Conservation (phyloP, 768 basidiomycete genomes). For the Postia placenta region DNA sequence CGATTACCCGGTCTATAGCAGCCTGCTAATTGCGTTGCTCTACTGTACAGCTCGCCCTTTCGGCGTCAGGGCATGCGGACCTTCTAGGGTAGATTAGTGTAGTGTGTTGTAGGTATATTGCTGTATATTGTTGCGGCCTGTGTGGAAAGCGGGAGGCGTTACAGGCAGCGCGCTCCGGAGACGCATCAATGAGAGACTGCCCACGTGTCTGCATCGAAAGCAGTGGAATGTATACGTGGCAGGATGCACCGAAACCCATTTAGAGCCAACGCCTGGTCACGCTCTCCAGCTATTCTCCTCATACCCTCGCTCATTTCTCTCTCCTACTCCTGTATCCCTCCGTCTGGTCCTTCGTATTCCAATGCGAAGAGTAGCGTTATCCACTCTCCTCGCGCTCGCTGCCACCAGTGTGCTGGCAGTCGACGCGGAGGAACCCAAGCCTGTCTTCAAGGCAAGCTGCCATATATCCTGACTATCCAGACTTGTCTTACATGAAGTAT, state of each 20-base stretch:
- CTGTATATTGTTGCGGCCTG: neutral
- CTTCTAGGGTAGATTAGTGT: conserved; percentile 54
- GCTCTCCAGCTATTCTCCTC: conserved; percentile 9
- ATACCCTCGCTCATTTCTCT: conserved; percentile 31
- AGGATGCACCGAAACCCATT: conserved; percentile 29
- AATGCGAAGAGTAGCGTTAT: conserved; percentile 88
- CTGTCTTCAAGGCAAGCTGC: conserved; percentile 57
- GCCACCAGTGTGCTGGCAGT: conserved; percentile 58
- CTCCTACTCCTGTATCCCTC: conserved; percentile 26
- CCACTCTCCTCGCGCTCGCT: conserved; percentile 60
- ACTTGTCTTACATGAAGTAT: neutral
- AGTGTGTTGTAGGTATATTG: conserved; percentile 16
- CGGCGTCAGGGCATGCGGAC: conserved; percentile 95
- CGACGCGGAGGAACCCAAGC: conserved; percentile 57
- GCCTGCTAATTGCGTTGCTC: conserved; percentile 5
- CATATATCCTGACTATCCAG: neutral
- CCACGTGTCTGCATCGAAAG: conserved; percentile 28
- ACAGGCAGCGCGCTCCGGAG: neutral
- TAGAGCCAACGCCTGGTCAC: conserved; percentile 19
- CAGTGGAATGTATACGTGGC: conserved; percentile 36
- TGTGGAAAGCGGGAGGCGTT: too few relatives aligned
- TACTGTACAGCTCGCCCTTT: conserved; percentile 69
- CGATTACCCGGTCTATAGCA: neutral
- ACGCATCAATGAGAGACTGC: neutral
- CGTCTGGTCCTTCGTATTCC: conserved; percentile 64